Conservation (phyloP, 1,284 basidiomycete species). For the Rhodotorula sp. region DNA sequence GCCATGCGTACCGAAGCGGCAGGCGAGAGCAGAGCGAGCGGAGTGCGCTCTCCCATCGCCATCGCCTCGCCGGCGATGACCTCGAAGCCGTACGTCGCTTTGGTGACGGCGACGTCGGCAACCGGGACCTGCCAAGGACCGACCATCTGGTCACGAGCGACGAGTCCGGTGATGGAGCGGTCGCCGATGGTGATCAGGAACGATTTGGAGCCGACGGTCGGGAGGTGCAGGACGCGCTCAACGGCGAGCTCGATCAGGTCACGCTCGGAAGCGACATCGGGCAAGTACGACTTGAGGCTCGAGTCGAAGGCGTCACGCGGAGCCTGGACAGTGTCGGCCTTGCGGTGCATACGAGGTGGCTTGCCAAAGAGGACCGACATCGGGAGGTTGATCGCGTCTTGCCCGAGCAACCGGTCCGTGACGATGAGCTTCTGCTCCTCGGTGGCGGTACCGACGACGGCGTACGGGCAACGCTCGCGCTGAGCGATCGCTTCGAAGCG, state of each 20-base stretch:
- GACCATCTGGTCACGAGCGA: conserved; percentile 97
- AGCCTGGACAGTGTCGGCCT: conserved; percentile 60
- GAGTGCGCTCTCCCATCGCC: conserved; percentile 96
- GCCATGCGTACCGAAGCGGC: conserved; percentile 94
- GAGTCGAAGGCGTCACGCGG: conserved; percentile 66
- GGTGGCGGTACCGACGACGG: conserved; percentile 84
- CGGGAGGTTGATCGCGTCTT: conserved; percentile 80
- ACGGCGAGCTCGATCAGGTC: conserved; percentile 61
- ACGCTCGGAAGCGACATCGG: conserved; percentile 47
- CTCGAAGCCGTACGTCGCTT: conserved; percentile 86
- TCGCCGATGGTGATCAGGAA: conserved; percentile 99
- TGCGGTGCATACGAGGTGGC: conserved; percentile 85
- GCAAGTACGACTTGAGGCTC: conserved; percentile 66
- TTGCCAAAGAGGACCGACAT: conserved; percentile 98
- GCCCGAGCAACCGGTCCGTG: conserved; percentile 76
- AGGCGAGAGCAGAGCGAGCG: conserved; percentile 79
- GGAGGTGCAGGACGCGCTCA: conserved; percentile 80
- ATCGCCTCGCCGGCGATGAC: conserved; percentile 86
- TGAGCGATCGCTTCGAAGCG: conserved; percentile 74
- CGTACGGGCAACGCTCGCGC: conserved; percentile 89
- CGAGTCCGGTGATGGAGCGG: conserved; percentile 87
- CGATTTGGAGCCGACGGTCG: conserved; percentile 89
- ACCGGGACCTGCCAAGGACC: conserved; percentile 98
- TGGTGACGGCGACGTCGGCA: conserved; percentile 94
- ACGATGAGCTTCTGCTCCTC: conserved; percentile 74